Evolutionary conservation across 208 protist species (phyloP), one percentile per base, ranked within the genome.

Genomic region (Phytomonas sp.): DNA sequence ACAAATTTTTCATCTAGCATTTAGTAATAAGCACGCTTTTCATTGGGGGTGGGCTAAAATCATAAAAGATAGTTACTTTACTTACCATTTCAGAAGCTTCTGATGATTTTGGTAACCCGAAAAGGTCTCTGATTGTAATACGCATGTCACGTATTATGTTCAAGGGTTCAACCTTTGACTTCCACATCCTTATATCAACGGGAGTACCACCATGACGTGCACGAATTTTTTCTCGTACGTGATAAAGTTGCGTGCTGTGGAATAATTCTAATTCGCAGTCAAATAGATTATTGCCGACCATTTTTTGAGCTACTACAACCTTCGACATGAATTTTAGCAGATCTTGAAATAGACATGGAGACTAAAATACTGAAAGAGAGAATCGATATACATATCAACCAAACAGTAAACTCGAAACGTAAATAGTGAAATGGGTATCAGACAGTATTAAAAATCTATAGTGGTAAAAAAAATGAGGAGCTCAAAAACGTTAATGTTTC

Each of bases 251-350:
- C 2, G 72, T 68, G 8, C 46, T 63, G 3, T 64, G n/a, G 7
- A 66, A 68, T 30, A 79, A 84, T 17, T 71, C 72, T 20, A 75
- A 70, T 20, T 85, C 79, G 17, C 71, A 70, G 62, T 95, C 87
- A 71, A 92, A 91, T 33, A 90, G 66, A 3, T 83, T 69, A 60
- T 92, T 76, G 5, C 88, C 85, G 2, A 94, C 85, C 82, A 94
- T 87, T 78, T 87, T 91, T 11, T 72, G 71, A 11, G 36, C 64
- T 43, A 90, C 74, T 15, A 70, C 31, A 28, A 84, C 70, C 59
- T 76, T 70, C 1, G 46, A 5, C 46, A 56, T 56, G 6, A 56
- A 26, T 56, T 26, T 26, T 23, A 56, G 46, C 46, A 56, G 46
- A 5, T 56, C 20, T 20, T 56, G 23, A 56, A 56, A 56, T 26